phyloP scores from a whole-genome alignment of 371 early-diverging fungal genomes.

The Chytridium lagenaria region DNA sequence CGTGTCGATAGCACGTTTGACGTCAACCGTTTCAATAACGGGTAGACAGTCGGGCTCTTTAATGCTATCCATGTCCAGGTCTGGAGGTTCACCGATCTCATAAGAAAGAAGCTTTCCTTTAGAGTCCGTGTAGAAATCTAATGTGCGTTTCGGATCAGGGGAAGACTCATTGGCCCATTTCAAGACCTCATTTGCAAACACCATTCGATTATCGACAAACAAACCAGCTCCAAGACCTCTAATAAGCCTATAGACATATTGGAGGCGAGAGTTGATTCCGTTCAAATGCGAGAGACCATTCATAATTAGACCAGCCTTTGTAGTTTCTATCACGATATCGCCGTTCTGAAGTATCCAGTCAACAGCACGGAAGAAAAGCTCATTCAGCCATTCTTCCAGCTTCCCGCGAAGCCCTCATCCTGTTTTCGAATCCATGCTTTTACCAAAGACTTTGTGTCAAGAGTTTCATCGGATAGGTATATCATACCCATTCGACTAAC shows the following conservation, averaged over 20 bases:
- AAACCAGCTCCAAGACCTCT: slow-evolving; percentile 55
- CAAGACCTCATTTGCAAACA: slow-evolving; percentile 52
- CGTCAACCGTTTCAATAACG: slow-evolving; percentile 55
- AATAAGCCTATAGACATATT: slow-evolving; percentile 52
- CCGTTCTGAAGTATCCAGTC: slow-evolving; percentile 50
- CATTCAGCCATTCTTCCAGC: slow-evolving; percentile 44
- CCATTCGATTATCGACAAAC: slow-evolving; percentile 38
- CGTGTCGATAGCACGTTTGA: slow-evolving; percentile 45
- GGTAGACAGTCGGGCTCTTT: slow-evolving; percentile 51
- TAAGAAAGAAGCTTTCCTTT: slow-evolving; percentile 41
- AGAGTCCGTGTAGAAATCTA: slow-evolving; percentile 48
- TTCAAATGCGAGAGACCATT: slow-evolving; percentile 55
- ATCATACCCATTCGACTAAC: slow-evolving; percentile 68
- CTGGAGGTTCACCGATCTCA: slow-evolving; percentile 39
- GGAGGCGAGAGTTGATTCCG: slow-evolving; percentile 21
- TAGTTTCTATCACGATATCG: slow-evolving; percentile 49
- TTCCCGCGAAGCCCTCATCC: slow-evolving; percentile 33
- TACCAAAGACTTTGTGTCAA: slow-evolving; percentile 48
- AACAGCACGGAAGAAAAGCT: slow-evolving; percentile 47
- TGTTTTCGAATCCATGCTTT: slow-evolving; percentile 47
- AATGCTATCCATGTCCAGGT: slow-evolving; percentile 29
- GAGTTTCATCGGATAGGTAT: slow-evolving; percentile 58
- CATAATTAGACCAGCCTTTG: slow-evolving; percentile 50
- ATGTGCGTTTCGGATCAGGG: slow-evolving; percentile 47
- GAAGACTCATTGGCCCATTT: slow-evolving; percentile 43